A percentile compares a stretch with the other conserved stretches of the same genome.
These are phyloP conservation scores for Phoenix roebelenii DNA, from an alignment of 176 grass and related monocot genomes.

Conservation along the genomic window DNA sequence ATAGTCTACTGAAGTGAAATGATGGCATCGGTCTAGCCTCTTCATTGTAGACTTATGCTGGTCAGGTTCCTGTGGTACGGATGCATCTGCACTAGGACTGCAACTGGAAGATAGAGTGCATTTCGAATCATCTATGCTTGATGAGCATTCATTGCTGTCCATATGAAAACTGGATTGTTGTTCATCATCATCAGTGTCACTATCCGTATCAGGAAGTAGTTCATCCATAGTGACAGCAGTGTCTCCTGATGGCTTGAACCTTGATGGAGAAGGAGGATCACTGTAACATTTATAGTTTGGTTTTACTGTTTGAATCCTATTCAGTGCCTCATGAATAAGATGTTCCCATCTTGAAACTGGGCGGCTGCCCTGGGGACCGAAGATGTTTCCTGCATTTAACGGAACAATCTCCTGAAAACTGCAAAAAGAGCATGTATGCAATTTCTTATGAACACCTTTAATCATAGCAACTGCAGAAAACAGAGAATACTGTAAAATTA, in stretches of 20 bases:
- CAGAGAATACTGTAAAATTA: no score
- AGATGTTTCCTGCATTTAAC: conserved; percentile 78
- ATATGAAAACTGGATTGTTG: conserved; percentile 18
- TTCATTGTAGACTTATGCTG: conserved; percentile 14
- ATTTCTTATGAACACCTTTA: neutral
- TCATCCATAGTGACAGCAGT: conserved; percentile 30
- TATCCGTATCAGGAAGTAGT: conserved; percentile 31
- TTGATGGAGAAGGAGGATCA: conserved; percentile 70
- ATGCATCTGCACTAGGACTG: neutral
- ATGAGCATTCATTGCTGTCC: conserved; percentile 4
- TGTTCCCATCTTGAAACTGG: conserved; percentile 70
- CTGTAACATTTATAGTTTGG: conserved; percentile 52
- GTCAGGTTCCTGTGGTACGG: neutral
- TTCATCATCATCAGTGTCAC: conserved; percentile 52
- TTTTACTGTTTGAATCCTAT: conserved; percentile 26
- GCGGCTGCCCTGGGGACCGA: conserved; percentile 58
- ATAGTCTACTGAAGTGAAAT: conserved; percentile 20
- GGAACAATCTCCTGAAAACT: conserved; percentile 96
- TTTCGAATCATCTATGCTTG: neutral
- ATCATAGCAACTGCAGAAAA: no score
- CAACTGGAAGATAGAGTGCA: neutral
- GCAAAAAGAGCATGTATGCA: conserved; percentile 17
- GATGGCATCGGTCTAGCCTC: conserved; percentile 39
- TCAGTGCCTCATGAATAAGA: conserved; percentile 55
- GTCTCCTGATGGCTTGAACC: conserved; percentile 31